Evolutionary conservation across 1,284 basidiomycete species (phyloP), one percentile per base, ranked within the genome.

Genomic region (Inonotus hispidus): DNA sequence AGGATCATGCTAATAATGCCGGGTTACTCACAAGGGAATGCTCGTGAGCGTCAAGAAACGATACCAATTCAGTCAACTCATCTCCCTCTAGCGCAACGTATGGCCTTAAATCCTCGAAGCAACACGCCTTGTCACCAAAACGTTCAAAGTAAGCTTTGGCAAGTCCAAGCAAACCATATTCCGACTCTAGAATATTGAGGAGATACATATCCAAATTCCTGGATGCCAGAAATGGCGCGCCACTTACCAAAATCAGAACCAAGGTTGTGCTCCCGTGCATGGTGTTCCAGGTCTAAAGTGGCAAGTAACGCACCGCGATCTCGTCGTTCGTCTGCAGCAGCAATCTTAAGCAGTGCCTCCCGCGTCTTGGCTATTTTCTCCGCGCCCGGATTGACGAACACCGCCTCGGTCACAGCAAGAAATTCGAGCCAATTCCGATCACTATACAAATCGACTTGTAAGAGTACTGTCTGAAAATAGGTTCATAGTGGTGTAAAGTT

Each of bases 361-460:
- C 79, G 76, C 1, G 83, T 73, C 63, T 79, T 70, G 66, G 69
- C 71, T 58, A 70, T 71, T 63, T 76, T 45, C n/a, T 59, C 59
- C 59, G 66, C 67, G 37, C 65, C 62, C 4, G 71, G 66, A 1
- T 69, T 66, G n/a, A 79, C 58, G 47, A 92, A 87, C 1, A 85
- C 79, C 0, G 82, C 84, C 62, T 92, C 85, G 2, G 93, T 71
- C 14, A 91, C 73, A 3, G 89, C 81, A 49, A 88, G 70, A 69
- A 93, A 91, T 67, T 93, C 90, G 13, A 91, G 77, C 90, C 92
- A 94, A 67, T 93, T 93, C 49, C 88, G 85, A 68, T 93, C 88
- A 53, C 90, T 92, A 61, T n/a, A 61, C 16, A 19, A 55, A 45
- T 35, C 52, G 57, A 57, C 21, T 49, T 47, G 54, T 43, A 52